Evolutionary conservation across 2,329 filamentous ascomycete genomes (phyloP), one percentile per base, ranked within the genome.

Genomic region (Aspergillus sojae): DNA sequence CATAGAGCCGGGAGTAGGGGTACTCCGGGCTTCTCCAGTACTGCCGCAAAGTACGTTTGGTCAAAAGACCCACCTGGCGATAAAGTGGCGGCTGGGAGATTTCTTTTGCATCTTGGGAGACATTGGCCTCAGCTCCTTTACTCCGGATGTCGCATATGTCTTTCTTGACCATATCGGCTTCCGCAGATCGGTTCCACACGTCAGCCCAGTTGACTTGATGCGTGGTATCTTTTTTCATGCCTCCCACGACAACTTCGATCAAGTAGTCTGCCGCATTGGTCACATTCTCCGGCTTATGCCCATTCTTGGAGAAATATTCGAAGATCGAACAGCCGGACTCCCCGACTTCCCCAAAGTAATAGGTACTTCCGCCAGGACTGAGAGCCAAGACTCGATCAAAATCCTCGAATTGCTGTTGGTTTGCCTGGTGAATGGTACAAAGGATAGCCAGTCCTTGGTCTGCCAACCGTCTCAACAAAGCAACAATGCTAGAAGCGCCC

Each of bases 1-100:
- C 83, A 74, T 91, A 92, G 36, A 93, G 79, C 69, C 91, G 91
- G 61, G 88, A 89, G 75, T 91, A 92, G 12, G 91, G 79, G 73
- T 93, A 93, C 1, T 86, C 87, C 0, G 90, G 88, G 58, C 89
- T 88, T 39, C 91, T 83, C 89, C 89, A 92, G 76, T 91, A 88
- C 68, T 91, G 87, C 1, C 81, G 82, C 73, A 91, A 90, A 57
- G 88, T 86, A 16, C 91, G 84, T 72, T 88, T 86, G 1, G 88
- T 90, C n/a, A 93, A 80, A 69, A 88, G 83, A 1, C 79, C 79
- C 1, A 84, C 90, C 75, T 93, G 91, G 1, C 83, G 73, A 73
- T 77, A 82, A 0, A 86, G 78, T 0, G 89, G 80, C 0, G 89
- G 63, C 28, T 48, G 57, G 23, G 46, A 58, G 14, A 46, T 48